A percentile compares a stretch with the other conserved stretches of the same genome.
Conservation (phyloP, 257 asterid species). For the Avicennia marina region DNA sequence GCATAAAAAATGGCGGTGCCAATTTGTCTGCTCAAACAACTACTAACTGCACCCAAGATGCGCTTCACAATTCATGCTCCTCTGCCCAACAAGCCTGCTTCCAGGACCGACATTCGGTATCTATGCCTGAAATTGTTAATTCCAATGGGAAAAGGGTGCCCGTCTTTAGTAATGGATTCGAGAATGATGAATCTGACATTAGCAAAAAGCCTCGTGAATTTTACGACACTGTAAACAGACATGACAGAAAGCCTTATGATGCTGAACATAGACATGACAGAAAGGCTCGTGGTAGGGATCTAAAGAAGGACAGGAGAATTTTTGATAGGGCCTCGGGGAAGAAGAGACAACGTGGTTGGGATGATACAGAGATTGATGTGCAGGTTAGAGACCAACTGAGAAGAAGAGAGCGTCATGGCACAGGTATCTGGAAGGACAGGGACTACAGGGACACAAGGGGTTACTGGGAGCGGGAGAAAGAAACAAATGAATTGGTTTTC, state of each 20-base stretch:
- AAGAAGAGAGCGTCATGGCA: constrained; percentile 51
- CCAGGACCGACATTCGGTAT: constrained; percentile 14
- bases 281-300: constrained; percentile 40
- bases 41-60: constrained; percentile 12
- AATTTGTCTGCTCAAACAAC: constrained; percentile 17
- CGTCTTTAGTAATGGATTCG: constrained; percentile 17
- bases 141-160: constrained; percentile 24
- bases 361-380: constrained; percentile 44
- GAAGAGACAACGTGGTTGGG: constrained; percentile 67
- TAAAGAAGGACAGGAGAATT: constrained; percentile 43
- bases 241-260: constrained; percentile 40
- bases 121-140: constrained; percentile 21
- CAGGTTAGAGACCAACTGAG: constrained; percentile 50
- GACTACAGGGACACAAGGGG: constrained; percentile 68
- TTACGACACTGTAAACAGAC: constrained; percentile 26
- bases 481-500: constrained; percentile 67
- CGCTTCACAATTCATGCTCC: constrained; percentile 17
- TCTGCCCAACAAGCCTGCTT: constrained; percentile 7
- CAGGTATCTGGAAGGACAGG: constrained; percentile 53
- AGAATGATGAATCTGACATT: constrained; percentile 19
- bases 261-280: constrained; percentile 39
- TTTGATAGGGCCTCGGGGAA: constrained; percentile 44
- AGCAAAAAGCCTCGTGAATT: constrained; percentile 30
- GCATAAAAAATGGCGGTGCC: constrained; percentile 46
- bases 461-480: constrained; percentile 92